Percentiles rank a stretch among this genome's conserved stretches.
Conservation (phyloP, 2,329 filamentous ascomycete species). For the Nemania serpens region DNA sequence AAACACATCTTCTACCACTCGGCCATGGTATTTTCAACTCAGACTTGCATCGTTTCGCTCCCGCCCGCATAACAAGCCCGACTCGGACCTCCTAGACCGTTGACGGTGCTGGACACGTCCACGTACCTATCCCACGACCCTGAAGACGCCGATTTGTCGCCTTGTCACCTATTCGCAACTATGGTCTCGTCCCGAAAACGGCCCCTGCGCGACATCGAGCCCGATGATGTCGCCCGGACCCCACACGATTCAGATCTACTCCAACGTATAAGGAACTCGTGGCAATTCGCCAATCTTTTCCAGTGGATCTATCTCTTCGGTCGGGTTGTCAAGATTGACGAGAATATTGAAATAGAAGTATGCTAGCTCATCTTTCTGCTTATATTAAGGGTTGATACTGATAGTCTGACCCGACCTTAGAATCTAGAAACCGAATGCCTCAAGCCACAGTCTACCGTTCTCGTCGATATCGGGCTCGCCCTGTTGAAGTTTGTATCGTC, state of each 20-base stretch:
- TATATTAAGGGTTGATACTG: not conserved
- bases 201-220: slow-evolving; percentile 50
- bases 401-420: slow-evolving; percentile 50
- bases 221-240: slow-evolving; percentile 30
- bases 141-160: slow-evolving; percentile 1
- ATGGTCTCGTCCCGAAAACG: slow-evolving; percentile 57
- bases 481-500: slow-evolving; percentile 93
- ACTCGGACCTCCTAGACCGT: not conserved
- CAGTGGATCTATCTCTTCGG: slow-evolving; percentile 96
- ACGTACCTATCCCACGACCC: not conserved
- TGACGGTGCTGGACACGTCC: not conserved
- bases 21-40: slow-evolving; percentile 17
- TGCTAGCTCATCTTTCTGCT: slow-evolving; percentile 28
- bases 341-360: slow-evolving; percentile 90
- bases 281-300: slow-evolving; percentile 92
- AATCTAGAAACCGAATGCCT: slow-evolving; percentile 88
- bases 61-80: slow-evolving; percentile 6
- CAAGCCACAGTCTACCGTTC: slow-evolving; percentile 73
- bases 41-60: slow-evolving; percentile 2
- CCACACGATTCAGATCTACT: slow-evolving; percentile 52
- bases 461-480: slow-evolving; percentile 82
- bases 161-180: slow-evolving; percentile 18
- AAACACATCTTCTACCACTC: not conserved
- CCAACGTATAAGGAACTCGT: slow-evolving; percentile 79
- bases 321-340: slow-evolving; percentile 84